Conservation (phyloP, 139 green algal genomes). For the Axilococcus clingmanii region DNA sequence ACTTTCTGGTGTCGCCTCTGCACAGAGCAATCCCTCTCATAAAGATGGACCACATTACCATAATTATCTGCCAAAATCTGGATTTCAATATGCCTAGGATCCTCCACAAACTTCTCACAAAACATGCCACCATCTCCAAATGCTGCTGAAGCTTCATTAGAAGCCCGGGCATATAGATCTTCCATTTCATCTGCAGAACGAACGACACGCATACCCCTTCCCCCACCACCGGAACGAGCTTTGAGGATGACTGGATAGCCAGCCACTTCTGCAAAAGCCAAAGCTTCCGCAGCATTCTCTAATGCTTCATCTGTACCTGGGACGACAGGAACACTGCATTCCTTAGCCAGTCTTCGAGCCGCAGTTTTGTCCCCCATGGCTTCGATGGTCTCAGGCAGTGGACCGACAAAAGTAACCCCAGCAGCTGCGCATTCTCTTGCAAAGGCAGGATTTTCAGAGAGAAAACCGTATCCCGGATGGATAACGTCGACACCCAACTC, state of each 20-base stretch:
- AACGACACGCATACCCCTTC: conserved; percentile 89
- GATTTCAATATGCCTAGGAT: conserved; percentile 68
- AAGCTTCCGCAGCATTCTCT: conserved; percentile 42
- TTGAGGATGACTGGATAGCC: conserved; percentile 96
- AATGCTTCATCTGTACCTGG: conserved; percentile 75
- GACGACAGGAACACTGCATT: conserved; percentile 76
- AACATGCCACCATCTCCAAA: conserved; percentile 97
- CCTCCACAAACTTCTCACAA: conserved; percentile 88
- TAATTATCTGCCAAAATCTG: conserved; percentile 90
- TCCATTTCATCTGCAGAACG: conserved; percentile 57
- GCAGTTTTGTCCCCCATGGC: conserved; percentile 85
- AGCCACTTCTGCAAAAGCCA: conserved; percentile 52
- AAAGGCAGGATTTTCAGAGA: conserved; percentile 83
- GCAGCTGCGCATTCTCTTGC: conserved; percentile 69
- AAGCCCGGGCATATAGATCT: conserved; percentile 63
- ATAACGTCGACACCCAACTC: conserved; percentile 80
- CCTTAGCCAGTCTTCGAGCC: conserved; percentile 52
- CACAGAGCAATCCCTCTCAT: conserved; percentile 94
- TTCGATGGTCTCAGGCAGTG: conserved; percentile 71
- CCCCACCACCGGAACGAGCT: conserved; percentile 83
- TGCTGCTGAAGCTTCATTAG: conserved; percentile 64
- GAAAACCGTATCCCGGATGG: conserved; percentile 88
- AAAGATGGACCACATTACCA: conserved; percentile 92
- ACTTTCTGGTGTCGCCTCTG: conserved; percentile 98
- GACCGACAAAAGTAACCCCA: conserved; percentile 85